phyloP scores from a whole-genome alignment of 2,329 filamentous ascomycete genomes.

The Meredithiella fracta region DNA sequence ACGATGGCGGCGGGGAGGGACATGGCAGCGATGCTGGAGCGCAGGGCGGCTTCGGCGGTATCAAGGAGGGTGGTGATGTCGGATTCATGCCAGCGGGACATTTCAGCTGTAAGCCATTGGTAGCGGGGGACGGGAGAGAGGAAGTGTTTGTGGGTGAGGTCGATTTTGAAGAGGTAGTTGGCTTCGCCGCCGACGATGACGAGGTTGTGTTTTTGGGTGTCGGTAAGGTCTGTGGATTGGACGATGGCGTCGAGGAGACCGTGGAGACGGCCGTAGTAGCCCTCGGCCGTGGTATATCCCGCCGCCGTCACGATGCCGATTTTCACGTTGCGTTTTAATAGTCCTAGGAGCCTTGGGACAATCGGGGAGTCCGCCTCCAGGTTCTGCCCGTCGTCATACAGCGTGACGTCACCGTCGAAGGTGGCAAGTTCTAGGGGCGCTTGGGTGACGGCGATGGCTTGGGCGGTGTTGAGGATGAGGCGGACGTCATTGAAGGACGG shows the following conservation, averaged over 20 bases:
- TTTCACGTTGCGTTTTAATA: slow-evolving; percentile 62
- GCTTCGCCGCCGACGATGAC: slow-evolving; percentile 91
- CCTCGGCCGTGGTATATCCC: slow-evolving; percentile 74
- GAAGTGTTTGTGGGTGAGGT: slow-evolving; percentile 44
- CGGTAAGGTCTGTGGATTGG: slow-evolving; percentile 39
- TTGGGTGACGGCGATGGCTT: slow-evolving; percentile 70
- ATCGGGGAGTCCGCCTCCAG: slow-evolving; percentile 62
- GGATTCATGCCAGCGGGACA: slow-evolving; percentile 58
- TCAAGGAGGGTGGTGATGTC: slow-evolving; percentile 73
- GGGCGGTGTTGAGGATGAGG: slow-evolving; percentile 83
- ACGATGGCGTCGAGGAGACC: slow-evolving; percentile 72
- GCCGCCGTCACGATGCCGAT: slow-evolving; percentile 95
- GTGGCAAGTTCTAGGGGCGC: slow-evolving; percentile 62
- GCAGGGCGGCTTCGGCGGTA: slow-evolving; percentile 68
- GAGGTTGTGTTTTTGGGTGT: slow-evolving; percentile 56
- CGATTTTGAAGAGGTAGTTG: slow-evolving; percentile 83
- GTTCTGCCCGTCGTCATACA: slow-evolving; percentile 80
- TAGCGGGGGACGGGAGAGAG: slow-evolving; percentile 47
- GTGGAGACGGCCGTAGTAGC: slow-evolving; percentile 74
- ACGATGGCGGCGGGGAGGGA: slow-evolving; percentile 64
- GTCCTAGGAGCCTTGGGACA: slow-evolving; percentile 48
- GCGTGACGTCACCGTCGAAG: slow-evolving; percentile 92
- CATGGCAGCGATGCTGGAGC: slow-evolving; percentile 65
- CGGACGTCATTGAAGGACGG: slow-evolving; percentile 96
- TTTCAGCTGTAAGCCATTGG: slow-evolving; percentile 62